phyloP scores from a whole-genome alignment of 1,139 yeast species.

The Pichia sp. region DNA sequence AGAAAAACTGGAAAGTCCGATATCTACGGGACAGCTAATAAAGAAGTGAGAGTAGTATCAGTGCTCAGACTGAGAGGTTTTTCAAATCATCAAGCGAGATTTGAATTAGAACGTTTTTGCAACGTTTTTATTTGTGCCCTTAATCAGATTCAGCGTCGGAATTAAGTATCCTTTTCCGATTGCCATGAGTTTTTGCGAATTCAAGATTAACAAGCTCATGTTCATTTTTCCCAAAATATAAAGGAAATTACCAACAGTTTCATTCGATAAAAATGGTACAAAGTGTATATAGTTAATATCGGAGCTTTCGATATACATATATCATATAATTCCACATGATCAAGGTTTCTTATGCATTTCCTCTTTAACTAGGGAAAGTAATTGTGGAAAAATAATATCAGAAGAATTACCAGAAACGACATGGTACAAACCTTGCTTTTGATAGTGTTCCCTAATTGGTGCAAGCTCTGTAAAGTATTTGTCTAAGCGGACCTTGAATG shows the following conservation, averaged over 20 bases:
- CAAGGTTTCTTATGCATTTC: too few species aligned
- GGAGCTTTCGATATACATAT: too few species aligned
- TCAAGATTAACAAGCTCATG: too few species aligned
- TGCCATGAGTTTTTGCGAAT: too few species aligned
- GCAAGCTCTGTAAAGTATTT: conserved; percentile 51
- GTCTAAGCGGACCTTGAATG: conserved; percentile 60
- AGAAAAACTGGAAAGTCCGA: neutral
- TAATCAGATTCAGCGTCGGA: neutral
- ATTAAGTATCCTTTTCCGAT: too few species aligned
- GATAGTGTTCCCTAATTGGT: conserved; percentile 62
- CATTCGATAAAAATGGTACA: too few species aligned
- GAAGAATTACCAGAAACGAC: conserved; percentile 71
- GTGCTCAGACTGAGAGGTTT: neutral
- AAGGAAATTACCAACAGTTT: too few species aligned
- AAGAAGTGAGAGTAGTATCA: neutral
- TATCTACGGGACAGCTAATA: neutral
- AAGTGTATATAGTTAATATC: too few species aligned
- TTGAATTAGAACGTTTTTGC: too few species aligned
- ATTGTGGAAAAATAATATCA: conserved; percentile 73
- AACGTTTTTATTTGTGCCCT: neutral
- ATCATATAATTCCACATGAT: too few species aligned
- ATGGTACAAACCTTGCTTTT: conserved; percentile 42
- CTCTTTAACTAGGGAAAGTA: conserved; percentile 36
- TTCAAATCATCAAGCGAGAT: neutral
- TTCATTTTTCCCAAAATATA: too few species aligned